These are phyloP conservation scores for Mycena floridula DNA, from an alignment of 768 basidiomycete genomes.

Conservation along the genomic window DNA sequence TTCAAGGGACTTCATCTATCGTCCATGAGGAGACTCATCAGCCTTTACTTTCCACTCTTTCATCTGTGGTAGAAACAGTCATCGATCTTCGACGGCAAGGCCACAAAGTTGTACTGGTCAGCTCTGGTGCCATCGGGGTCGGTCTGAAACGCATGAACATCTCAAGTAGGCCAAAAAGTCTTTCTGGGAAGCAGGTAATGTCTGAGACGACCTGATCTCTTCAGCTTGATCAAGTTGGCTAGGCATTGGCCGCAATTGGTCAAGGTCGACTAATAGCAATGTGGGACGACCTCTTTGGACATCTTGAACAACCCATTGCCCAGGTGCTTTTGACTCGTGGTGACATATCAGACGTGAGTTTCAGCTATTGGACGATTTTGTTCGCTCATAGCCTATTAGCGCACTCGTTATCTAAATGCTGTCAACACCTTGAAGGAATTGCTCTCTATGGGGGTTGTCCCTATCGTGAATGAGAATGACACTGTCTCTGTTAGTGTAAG, in stretches of 20 bases:
- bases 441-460: conserved; percentile 89
- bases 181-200: conserved; percentile 85
- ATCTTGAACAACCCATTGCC: conserved; percentile 91
- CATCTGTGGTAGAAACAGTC: conserved; percentile 89
- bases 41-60: conserved; percentile 85
- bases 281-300: conserved; percentile 95
- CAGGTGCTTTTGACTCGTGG: conserved; percentile 92
- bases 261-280: conserved; percentile 94
- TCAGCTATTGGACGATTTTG: background rate
- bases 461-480: conserved; percentile 99
- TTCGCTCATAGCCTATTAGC: conserved; percentile 32
- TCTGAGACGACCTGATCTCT: conserved; percentile 1
- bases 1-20: conserved; percentile 95
- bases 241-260: conserved; percentile 96
- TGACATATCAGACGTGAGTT: conserved; percentile 90
- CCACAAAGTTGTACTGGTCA: conserved; percentile 93
- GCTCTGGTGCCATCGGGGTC: conserved; percentile 96
- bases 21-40: conserved; percentile 92
- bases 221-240: background rate
- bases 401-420: conserved; percentile 93
- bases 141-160: conserved; percentile 90
- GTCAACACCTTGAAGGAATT: conserved; percentile 93
- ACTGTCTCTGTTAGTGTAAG: conserved; percentile 94
- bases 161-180: conserved; percentile 68
- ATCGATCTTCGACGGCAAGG: conserved; percentile 70